phyloP scores from a whole-genome alignment of 2,329 filamentous ascomycete species.

The Apiospora arundinis region DNA sequence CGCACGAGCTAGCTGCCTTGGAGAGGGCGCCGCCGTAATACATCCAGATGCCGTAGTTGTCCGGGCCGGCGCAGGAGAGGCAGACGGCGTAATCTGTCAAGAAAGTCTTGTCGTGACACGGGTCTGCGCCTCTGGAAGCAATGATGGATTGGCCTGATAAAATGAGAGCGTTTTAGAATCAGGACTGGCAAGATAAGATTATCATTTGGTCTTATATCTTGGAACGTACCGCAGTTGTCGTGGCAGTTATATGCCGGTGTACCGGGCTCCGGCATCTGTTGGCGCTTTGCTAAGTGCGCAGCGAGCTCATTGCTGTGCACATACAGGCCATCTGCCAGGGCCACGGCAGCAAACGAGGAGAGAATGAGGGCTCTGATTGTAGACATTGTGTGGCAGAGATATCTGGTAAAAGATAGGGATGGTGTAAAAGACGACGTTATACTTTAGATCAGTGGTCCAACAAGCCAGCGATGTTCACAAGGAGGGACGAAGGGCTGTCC shows the following conservation, averaged over 20 bases:
- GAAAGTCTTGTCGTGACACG: constrained; percentile 49
- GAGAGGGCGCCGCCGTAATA: constrained; percentile 48
- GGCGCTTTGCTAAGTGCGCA: constrained; percentile 40
- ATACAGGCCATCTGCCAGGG: constrained; percentile 24
- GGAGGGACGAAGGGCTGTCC: no score
- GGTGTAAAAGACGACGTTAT: constrained; percentile 13
- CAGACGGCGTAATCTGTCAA: constrained; percentile 49
- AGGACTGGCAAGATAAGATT: background rate
- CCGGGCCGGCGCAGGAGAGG: constrained; percentile 46
- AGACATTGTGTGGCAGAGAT: background rate
- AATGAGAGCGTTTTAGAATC: constrained; percentile 10
- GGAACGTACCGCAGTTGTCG: constrained; percentile 53
- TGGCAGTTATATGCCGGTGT: constrained; percentile 55
- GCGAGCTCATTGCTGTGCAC: constrained; percentile 32
- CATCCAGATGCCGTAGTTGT: constrained; percentile 51
- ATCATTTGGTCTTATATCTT: no score
- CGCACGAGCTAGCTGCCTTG: constrained; percentile 34
- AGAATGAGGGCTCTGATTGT: constrained; percentile 25
- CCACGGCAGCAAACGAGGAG: constrained; percentile 26
- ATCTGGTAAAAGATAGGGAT: background rate
- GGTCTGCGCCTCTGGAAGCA: constrained; percentile 40
- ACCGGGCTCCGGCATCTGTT: constrained; percentile 44
- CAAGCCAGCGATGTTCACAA: background rate
- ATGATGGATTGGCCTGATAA: constrained; percentile 41
- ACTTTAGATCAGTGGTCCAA: background rate